Base-by-base conservation (phyloP, 2,329 filamentous ascomycete species). In the Pseudogymnoascus sp. region DNA sequence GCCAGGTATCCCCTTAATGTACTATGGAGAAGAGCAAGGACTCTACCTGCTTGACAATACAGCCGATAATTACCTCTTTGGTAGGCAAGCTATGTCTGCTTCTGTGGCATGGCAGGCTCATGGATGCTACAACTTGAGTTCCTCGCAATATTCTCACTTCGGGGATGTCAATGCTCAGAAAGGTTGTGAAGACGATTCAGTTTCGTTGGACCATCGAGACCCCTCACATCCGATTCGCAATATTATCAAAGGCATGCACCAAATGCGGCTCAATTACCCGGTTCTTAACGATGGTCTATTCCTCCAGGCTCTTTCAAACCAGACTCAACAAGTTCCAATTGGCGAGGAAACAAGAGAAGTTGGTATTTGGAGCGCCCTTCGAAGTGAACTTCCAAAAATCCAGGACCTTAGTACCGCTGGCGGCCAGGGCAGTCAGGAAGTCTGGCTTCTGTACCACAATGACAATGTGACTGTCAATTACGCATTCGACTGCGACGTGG, bases 21-120 rank as follows among this genome's bases (percentile, higher is more conserved):
- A 82, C n/a, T 88, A 83, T 81, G 85, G 85, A 14, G 85, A 88
- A 69, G 85, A 88, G 69, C 85, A 88, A 72, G 82, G 80, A 0
- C 85, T 84, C 64, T 87, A 87, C 67, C 74, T 85, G 1, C 73
- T 87, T 2, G 85, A 88, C 68, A 86, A 82, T 64, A 85, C 84
- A 0, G 84, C 84, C 4, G 74, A 75, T 62, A 86, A 88, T 68
- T 88, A 88, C 68, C 79, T 88, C 49, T 88, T 83, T 69, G 85
- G 85, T 23, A 81, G 85, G 66, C 82, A 85, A 69, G 75, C 85
- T 2, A 86, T 88, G 80, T 80, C 81, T 9, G 79, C 84, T 1
- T 77, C 82, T 2, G 80, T 80, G 2, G 84, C 84, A 2, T 88
- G 85, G 85, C 82, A 85, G 67, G 77, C 79, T 38, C 85, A 88